Percentiles rank a stretch among this genome's conserved stretches.
These are phyloP conservation scores for Trichoderma guizhouense DNA, from an alignment of 2,329 filamentous ascomycete species.

Conservation along the genomic window DNA sequence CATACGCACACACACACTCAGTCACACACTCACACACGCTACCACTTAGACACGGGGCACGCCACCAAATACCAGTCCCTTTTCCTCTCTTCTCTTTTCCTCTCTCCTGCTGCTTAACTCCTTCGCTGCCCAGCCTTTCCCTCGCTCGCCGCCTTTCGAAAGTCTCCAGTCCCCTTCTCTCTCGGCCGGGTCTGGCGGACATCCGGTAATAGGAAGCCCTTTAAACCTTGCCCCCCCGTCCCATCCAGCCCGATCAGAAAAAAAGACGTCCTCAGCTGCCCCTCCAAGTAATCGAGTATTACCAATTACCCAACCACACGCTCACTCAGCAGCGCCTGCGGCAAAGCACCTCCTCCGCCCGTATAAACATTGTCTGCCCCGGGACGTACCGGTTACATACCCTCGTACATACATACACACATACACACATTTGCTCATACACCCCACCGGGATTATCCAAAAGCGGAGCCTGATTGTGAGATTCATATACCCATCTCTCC, in stretches of 20 bases:
- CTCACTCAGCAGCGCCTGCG: conserved; percentile 13
- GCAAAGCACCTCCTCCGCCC: conserved; percentile 3
- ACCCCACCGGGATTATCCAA: conserved; percentile 14
- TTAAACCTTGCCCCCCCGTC: conserved; percentile 3
- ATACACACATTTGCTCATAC: neutral
- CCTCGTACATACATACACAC: neutral
- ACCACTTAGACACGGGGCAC: conserved; percentile 1
- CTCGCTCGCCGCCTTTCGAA: neutral
- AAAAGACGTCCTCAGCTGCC: neutral
- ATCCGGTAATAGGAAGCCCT: conserved; percentile 9
- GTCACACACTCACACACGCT: neutral
- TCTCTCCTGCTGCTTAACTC: neutral
- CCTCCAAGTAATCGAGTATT: conserved; percentile 3
- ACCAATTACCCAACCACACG: conserved; percentile 17
- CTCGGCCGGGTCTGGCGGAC: conserved; percentile 12
- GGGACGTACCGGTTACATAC: conserved; percentile 8
- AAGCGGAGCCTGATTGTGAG: conserved; percentile 16
- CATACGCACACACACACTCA: neutral
- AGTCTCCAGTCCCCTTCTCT: neutral
- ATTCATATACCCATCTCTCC: conserved; percentile 16
- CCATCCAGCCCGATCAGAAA: neutral
- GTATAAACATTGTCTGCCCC: neutral
- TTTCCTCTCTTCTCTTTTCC: neutral
- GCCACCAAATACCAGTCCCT: neutral
- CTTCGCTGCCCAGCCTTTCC: conserved; percentile 1